Percentiles rank a stretch among this genome's conserved stretches.
phyloP scores from a whole-genome alignment of 139 green algal genomes.

The Zygnema cylindricum region DNA sequence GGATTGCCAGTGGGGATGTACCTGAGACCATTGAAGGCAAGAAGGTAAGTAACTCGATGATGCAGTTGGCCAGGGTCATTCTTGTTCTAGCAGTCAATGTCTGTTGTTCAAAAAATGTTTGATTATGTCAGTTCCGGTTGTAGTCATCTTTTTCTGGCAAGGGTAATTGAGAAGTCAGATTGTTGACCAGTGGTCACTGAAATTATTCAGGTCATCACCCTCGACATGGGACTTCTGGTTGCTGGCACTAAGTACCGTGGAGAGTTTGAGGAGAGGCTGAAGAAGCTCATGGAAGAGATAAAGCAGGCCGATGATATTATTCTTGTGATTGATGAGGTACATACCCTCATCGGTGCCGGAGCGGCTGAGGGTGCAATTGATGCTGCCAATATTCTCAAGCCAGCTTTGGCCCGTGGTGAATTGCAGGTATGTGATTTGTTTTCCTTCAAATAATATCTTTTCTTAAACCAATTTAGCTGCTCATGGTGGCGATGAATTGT shows the following conservation, averaged over 20 bases:
- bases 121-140: not conserved
- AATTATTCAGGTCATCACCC: constrained; percentile 89
- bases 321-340: constrained; percentile 93
- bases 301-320: constrained; percentile 99
- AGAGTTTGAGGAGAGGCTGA: constrained; percentile 99
- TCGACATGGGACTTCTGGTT: constrained; percentile 99
- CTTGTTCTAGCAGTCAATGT: not conserved
- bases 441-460: not conserved
- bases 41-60: constrained; percentile 72
- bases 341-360: constrained; percentile 98
- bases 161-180: not conserved
- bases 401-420: constrained; percentile 95
- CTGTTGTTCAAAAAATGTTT: not conserved
- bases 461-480: no score
- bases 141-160: not conserved
- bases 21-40: constrained; percentile 99
- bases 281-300: constrained; percentile 99
- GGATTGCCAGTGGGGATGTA: constrained; percentile 91
- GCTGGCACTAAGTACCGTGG: constrained; percentile 99
- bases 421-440: constrained; percentile 75
- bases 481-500: no score
- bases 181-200: no score
- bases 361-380: constrained; percentile 98
- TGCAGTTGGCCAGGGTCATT: not conserved
- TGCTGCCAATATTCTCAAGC: constrained; percentile 99